phyloP scores from a whole-genome alignment of 345 rosid species.

The Gossypium thurberi region DNA sequence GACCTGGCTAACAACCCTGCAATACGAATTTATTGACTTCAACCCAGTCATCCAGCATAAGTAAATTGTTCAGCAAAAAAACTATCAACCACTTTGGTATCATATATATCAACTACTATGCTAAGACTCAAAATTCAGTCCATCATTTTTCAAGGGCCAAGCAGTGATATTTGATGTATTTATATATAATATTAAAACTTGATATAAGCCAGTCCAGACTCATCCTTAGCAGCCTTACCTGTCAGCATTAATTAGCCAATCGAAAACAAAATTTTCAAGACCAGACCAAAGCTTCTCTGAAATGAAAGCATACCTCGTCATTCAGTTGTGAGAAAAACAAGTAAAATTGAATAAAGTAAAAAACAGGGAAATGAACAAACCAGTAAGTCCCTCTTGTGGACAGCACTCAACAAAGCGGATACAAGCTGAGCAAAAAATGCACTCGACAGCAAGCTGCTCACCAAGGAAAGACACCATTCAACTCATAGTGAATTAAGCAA shows the following conservation, averaged over 20 bases:
- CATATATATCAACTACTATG: not conserved
- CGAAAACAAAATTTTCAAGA: not conserved
- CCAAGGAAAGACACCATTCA: not conserved
- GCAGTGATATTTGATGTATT: too few relatives aligned
- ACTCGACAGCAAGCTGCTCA: not conserved
- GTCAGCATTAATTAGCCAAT: not conserved
- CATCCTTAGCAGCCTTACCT: not conserved
- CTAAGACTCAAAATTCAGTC: not conserved
- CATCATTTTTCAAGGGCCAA: not conserved
- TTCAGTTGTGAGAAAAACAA: not conserved
- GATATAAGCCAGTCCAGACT: not conserved
- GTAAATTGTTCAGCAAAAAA: constrained; percentile 1
- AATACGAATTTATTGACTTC: constrained; percentile 21
- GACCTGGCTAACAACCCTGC: constrained; percentile 96
- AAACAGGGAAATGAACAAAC: not conserved
- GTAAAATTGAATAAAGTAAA: not conserved
- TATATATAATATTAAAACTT: not conserved
- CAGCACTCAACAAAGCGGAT: not conserved
- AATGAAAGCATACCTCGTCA: not conserved
- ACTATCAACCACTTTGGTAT: not conserved
- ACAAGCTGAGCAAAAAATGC: constrained; percentile 1
- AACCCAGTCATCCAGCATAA: not conserved
- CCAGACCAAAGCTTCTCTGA: not conserved
- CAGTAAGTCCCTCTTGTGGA: not conserved
- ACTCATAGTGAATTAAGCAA: not conserved